Evolutionary conservation across 208 protist species (phyloP), one percentile per base, ranked within the genome.

Genomic region (Wallacemonas sp.): DNA sequence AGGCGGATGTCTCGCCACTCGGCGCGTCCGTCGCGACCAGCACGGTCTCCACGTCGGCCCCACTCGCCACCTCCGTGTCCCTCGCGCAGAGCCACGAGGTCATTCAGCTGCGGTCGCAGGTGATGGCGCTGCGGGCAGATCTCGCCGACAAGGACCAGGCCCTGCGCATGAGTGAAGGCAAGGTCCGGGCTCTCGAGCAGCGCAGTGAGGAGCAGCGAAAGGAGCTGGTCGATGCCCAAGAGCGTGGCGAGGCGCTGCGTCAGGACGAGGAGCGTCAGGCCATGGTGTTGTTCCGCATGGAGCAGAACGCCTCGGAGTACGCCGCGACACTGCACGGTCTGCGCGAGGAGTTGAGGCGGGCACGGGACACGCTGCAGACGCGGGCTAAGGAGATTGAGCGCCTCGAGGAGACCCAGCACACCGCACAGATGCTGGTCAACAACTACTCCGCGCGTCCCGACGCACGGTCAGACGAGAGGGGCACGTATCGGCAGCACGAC

Each of bases 101-200:
- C 9, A 49, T 63, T 47, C 57, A 63, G 38, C 34, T 63, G 17
- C 57, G 57, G 14, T 67, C 76, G 19, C 81, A 83, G 73, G 24
- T 83, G 6, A 24, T 55, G 9, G 73, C 76, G 16, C 26, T 84
- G 30, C 48, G 55, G 5, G 74, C 72, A 16, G 5, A 39, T 8
- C 14, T 41, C 4, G 30, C 19, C 8, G 52, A 58, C 38, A 44
- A 17, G 26, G 34, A 63, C 19, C 17, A n/a, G 33, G 57, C 39
- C 6, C 19, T 63, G 44, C 14, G 30, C 29, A 66, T 49, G 32
- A 29, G 8, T 3, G 17, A 66, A 44, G 2, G 6, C 30, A 27
- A 27, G 3, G 23, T 29, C 32, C 4, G 12, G 4, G 5, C 6
- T 17, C 4, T 43, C 3, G 33, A 21, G 14, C 29, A 38, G 44